phyloP scores from a whole-genome alignment of 2,329 filamentous ascomycete genomes.

The Chaetomiaceae sp. region DNA sequence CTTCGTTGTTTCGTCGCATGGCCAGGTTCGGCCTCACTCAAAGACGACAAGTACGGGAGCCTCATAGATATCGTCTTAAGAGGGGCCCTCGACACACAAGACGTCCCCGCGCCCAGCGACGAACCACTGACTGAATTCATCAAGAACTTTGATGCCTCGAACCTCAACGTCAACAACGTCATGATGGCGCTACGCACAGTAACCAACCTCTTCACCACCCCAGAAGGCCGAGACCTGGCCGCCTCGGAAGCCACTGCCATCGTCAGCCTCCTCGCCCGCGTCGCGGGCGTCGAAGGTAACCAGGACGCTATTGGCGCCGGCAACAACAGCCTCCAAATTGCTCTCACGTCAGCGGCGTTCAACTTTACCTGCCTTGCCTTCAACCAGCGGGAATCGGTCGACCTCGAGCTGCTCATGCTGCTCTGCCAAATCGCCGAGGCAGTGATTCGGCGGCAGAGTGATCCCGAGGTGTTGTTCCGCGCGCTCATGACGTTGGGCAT shows the following conservation, averaged over 20 bases:
- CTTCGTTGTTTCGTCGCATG: constrained; percentile 75
- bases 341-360: constrained; percentile 74
- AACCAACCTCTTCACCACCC: constrained; percentile 76
- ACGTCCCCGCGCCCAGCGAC: constrained; percentile 31
- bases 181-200: constrained; percentile 84
- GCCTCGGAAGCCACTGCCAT: constrained; percentile 56
- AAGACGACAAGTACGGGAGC: constrained; percentile 49
- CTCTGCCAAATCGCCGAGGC: constrained; percentile 52
- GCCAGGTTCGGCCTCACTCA: constrained; percentile 60
- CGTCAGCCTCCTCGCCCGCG: constrained; percentile 58
- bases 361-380: constrained; percentile 77
- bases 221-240: constrained; percentile 63
- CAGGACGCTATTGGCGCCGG: constrained; percentile 44
- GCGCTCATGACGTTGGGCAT: constrained; percentile 81
- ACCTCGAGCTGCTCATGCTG: constrained; percentile 42
- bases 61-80: constrained; percentile 54
- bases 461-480: constrained; percentile 80
- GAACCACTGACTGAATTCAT: constrained; percentile 14
- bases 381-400: constrained; percentile 42
- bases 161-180: constrained; percentile 69
- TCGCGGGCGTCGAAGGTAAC: constrained; percentile 50
- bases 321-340: constrained; percentile 79
- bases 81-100: constrained; percentile 38
- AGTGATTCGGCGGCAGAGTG: constrained; percentile 62
- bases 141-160: constrained; percentile 36